Conservation (phyloP, 768 basidiomycete genomes). For the Inosperma sp. region DNA sequence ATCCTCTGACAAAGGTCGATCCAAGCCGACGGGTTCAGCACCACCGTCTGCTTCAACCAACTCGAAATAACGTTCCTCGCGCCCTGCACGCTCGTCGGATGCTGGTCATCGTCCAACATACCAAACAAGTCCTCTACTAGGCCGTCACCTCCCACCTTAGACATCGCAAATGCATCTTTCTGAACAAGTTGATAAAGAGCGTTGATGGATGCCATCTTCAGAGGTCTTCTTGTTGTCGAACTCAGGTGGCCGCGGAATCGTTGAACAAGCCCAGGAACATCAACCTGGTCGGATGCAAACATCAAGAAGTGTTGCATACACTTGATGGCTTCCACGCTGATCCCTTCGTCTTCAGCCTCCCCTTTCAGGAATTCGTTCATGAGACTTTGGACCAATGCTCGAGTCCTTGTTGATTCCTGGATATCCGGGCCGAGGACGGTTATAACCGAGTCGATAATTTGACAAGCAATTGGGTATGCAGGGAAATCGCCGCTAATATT, state of each 20-base stretch:
- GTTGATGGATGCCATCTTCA: conserved; percentile 93
- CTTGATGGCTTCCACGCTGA: conserved; percentile 90
- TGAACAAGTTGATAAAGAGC: conserved; percentile 96
- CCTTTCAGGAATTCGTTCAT: conserved; percentile 63
- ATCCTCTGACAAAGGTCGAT: conserved; percentile 96
- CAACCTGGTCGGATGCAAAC: conserved; percentile 83
- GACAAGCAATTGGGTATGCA: conserved; percentile 86
- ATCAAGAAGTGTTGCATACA: conserved; percentile 96
- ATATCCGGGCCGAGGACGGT: conserved; percentile 94
- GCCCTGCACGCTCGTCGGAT: conserved; percentile 66
- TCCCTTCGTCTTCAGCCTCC: conserved; percentile 73
- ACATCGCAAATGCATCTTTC: conserved; percentile 87
- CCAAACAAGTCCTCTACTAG: conserved; percentile 94
- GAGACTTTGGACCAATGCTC: conserved; percentile 78
- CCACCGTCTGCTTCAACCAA: conserved; percentile 93
- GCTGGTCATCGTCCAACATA: conserved; percentile 80
- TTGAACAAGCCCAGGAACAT: conserved; percentile 74
- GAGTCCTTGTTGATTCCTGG: conserved; percentile 75
- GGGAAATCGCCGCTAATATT: conserved; percentile 90
- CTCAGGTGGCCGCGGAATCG: conserved; percentile 76
- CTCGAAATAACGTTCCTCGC: conserved; percentile 89
- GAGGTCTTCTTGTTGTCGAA: conserved; percentile 66
- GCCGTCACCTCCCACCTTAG: conserved; percentile 87
- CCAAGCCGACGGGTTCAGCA: conserved; percentile 94
- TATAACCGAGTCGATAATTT: conserved; percentile 89